Base-by-base conservation (phyloP, 768 basidiomycete species). In the Termitomyces heimii region DNA sequence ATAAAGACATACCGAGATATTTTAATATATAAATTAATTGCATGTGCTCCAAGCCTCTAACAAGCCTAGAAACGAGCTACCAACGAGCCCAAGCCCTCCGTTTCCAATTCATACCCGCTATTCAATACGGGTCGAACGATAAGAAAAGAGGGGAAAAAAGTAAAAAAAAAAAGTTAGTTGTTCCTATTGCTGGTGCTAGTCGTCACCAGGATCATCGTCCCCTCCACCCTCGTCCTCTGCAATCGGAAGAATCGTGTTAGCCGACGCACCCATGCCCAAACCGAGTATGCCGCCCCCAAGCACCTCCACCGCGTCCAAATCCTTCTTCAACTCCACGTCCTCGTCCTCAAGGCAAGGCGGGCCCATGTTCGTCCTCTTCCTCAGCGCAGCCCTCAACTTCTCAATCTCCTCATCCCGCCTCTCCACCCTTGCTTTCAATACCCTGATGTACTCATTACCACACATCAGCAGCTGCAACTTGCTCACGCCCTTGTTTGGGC, bases 401-500 rank as follows among this genome's bases (percentile, higher is more conserved):
- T 68, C 75, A 63, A 96, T 89, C 73, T 94, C 92, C 46, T 78
- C 80, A 65, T 97, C 92, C 60, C 94, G 73, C 66, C 89, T 78
- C 54, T 90, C 87, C 49, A 95, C 81, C 31, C 89, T 82, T 18
- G 75, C 85, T 59, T 89, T 89, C 64, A 97, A 78, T 60, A 82
- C 74, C 62, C 86, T 78, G 60, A 98, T 87, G 67, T 80, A 95
- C 68, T 94, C 89, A 69, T 98, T 98, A 35, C 90, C 91, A 66
- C 92, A 95, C 58, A 92, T 85, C 55, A 98, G 71, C 37, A 98
- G 74, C 71, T 96, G 94, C 56, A 97, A 75, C 77, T 97, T 98
- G 77, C 91, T 93, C 48, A 98, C 93, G 16, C 86, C 87, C 66
- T 94, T 89, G 71, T 98, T 98, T 10, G 94, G 94, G n/a, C 94